Percentiles rank a stretch among this genome's conserved stretches.
Evolutionary conservation across 192 early-diverging fungal species (phyloP).

Genomic region (Jimgerdemannia flammicorona): DNA sequence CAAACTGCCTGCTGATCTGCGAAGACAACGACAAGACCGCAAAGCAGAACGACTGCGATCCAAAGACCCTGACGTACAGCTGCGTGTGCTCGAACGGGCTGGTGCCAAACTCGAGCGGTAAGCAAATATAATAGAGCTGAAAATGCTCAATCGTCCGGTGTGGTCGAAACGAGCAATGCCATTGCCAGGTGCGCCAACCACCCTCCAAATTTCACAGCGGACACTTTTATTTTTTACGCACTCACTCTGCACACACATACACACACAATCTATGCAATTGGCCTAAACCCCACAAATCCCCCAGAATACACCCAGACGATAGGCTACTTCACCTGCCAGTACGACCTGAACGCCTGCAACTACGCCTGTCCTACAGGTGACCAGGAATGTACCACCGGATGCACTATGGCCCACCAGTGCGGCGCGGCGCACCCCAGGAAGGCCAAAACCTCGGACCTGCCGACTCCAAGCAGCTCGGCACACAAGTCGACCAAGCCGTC

Average conservation of each 20-base stretch:
- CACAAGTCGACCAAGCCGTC: background rate
- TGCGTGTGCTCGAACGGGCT: conserved; percentile 9
- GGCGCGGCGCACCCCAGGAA: conserved; percentile 6
- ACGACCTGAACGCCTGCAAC: conserved; percentile 14
- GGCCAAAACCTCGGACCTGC: background rate
- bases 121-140: background rate
- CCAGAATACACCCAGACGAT: conserved; percentile 27
- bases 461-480: background rate
- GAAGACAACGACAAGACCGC: conserved; percentile 1
- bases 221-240: background rate
- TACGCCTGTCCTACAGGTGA: background rate
- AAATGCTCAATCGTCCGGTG: background rate
- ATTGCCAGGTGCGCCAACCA: background rate
- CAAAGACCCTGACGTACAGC: background rate
- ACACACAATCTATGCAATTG: too few species aligned
- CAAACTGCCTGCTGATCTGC: conserved; percentile 16
- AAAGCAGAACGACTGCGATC: conserved; percentile 3
- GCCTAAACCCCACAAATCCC: background rate
- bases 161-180: background rate
- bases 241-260: too few species aligned
- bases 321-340: conserved; percentile 15
- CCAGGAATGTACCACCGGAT: background rate
- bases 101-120: conserved; percentile 11
- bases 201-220: background rate
- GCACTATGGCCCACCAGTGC: conserved; percentile 1